Base-by-base conservation (phyloP, 176 grass and related monocot species). In the Oryza punctata region DNA sequence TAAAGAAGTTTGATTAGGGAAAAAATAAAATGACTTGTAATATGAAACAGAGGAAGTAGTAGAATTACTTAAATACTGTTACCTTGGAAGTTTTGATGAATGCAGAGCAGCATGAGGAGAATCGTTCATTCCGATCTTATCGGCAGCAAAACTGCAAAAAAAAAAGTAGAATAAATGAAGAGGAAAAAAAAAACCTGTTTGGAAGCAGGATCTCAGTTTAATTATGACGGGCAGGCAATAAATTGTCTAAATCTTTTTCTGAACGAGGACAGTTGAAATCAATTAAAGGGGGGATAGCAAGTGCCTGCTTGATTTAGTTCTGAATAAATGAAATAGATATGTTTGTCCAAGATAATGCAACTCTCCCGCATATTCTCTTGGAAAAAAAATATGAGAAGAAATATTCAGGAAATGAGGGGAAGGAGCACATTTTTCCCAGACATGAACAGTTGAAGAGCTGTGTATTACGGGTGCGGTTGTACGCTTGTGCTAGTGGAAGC, bases 71-170 rank as follows among this genome's bases (percentile, higher is more conserved):
- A 8, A 38, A 9, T 38, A 8, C 37, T 38, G 37, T 38, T 38
- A 38, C 7, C 8, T 38, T 41, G 40, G 40, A 41, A 41, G 40
- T 41, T 19, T 65, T 19, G 12, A 25, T n/a, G 25, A 38, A 63
- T 6, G 67, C 67, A 65, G 57, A 15, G 67, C 52, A 7, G 57
- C 83, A 73, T 59, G 41, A 79, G 43, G 77, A 80, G 68, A 46
- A 80, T 80, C 67, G 10, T 38, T n/a, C 52, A n/a, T n/a, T 59
- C 19, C 21, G 52, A 59, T 30, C 13, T 63, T 13, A 72, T 33
- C 52, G 21, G 27, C 75, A 19, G 65, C 49, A 33, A 45, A 85
- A 44, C 73, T 63, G 1, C 10, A 19, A 38, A 38, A 24, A 29
- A 29, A n/a, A 24, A 7, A 4, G 30, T 12, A 4, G 13, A 79